Base-by-base conservation (phyloP, 768 basidiomycete species). In the Mycena vulgaris region DNA sequence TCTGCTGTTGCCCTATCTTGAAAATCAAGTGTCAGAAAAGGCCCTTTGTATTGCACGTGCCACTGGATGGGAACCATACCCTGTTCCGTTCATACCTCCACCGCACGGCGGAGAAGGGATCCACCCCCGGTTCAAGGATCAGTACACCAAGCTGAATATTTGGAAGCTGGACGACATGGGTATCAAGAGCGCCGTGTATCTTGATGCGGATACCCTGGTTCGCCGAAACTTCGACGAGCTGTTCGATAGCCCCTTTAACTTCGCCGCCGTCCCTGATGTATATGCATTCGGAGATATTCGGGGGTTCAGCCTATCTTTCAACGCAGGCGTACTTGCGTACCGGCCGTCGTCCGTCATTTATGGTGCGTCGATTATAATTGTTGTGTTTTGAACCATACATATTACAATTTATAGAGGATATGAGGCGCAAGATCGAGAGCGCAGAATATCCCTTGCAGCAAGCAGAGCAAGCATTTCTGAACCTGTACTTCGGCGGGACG, bases 401-500 rank as follows among this genome's bases (percentile, higher is more conserved):
- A 30, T 51, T 27, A 17, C 49, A 14, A 8, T 40, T 16, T 10
- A 19, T 14, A 66, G 65, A 72, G 21, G 73, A 76, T 69, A 76
- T 83, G 80, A 71, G 79, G 10, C 69, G 72, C 19, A 80, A 83
- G 74, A 80, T 87, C 72, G 80, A 79, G 52, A 80, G 80, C 0
- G 84, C 86, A 35, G 74, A 78, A 23, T 86, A 79, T 69, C 77
- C 80, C 5, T 72, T 83, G 11, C 68, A 79, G 33, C 74, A 83
- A 55, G 86, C 86, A 3, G 82, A 83, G 53, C 83, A 85, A 75
- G 82, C 84, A 16, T 88, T 87, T 73, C 71, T 83, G 27, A 83
- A 83, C 66, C 64, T 76, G 27, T 83, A 81, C 70, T 83, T 79
- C 56, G 81, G 77, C 53, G 74, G 76, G 17, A 78, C 81, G 56